These are phyloP conservation scores for Pseudopithomyces maydicus DNA, from an alignment of 2,329 filamentous ascomycete species.

Conservation along the genomic window DNA sequence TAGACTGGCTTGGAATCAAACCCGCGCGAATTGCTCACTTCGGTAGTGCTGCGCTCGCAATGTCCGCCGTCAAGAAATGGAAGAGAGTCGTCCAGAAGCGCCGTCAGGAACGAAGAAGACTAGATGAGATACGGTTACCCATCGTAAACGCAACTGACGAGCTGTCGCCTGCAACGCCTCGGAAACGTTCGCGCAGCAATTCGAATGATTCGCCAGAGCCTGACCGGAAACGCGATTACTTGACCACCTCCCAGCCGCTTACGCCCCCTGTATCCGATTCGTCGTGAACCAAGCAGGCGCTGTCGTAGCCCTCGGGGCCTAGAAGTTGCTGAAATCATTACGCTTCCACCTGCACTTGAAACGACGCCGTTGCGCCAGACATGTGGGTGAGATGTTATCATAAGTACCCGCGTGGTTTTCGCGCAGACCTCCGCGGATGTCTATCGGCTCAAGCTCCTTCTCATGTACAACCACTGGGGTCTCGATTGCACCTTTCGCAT, in stretches of 20 bases:
- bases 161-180: neutral
- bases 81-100: slow-evolving; percentile 29
- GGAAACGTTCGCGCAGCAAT: slow-evolving; percentile 25
- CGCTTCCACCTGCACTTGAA: neutral
- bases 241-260: slow-evolving; percentile 24
- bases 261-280: slow-evolving; percentile 33
- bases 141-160: neutral
- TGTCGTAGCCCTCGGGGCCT: neutral
- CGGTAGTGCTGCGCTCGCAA: slow-evolving; percentile 29
- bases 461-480: neutral
- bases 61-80: slow-evolving; percentile 35
- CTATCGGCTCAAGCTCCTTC: neutral
- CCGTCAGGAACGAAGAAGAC: slow-evolving; percentile 16
- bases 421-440: neutral
- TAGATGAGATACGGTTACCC: slow-evolving; percentile 10
- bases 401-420: neutral
- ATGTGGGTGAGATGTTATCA: neutral
- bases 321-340: neutral
- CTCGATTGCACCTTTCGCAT: neutral
- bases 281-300: slow-evolving; percentile 8
- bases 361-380: neutral
- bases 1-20: slow-evolving; percentile 40
- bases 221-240: slow-evolving; percentile 24
- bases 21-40: slow-evolving; percentile 32
- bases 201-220: slow-evolving; percentile 18